These are phyloP conservation scores for Globisporangium abappressorium DNA, from an alignment of 352 stramenopile species.

Conservation along the genomic window DNA sequence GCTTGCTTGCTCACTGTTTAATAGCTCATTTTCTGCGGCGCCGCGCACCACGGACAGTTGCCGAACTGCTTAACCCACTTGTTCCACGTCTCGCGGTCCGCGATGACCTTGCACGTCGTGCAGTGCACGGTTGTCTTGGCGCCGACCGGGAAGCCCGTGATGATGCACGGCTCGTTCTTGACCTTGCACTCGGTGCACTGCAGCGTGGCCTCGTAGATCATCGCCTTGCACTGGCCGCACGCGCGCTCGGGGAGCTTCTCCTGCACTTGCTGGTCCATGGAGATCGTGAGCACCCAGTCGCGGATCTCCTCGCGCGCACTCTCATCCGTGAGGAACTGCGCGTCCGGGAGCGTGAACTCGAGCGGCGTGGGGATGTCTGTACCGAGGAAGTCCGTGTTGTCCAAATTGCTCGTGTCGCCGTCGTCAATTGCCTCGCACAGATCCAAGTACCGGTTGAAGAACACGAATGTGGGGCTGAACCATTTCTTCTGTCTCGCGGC, in stretches of 20 bases:
- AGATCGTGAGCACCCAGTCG: slow-evolving; percentile 94
- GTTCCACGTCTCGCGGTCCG: slow-evolving; percentile 85
- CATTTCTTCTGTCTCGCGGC: slow-evolving; percentile 85
- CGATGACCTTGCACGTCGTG: slow-evolving; percentile 86
- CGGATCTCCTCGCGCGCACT: slow-evolving; percentile 90
- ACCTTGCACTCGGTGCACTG: slow-evolving; percentile 79
- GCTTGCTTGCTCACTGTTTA: slow-evolving; percentile 17
- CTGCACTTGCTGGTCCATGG: slow-evolving; percentile 94
- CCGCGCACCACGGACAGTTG: slow-evolving; percentile 74
- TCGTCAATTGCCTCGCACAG: slow-evolving; percentile 94
- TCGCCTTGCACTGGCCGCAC: slow-evolving; percentile 74
- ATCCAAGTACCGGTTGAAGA: slow-evolving; percentile 95
- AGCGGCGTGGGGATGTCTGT: slow-evolving; percentile 89
- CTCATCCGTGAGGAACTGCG: slow-evolving; percentile 81
- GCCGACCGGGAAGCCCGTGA: slow-evolving; percentile 89
- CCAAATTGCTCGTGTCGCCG: slow-evolving; percentile 71
- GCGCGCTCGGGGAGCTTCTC: slow-evolving; percentile 82
- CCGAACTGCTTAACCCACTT: slow-evolving; percentile 88
- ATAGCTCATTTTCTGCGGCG: slow-evolving; percentile 86
- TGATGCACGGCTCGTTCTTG: slow-evolving; percentile 80
- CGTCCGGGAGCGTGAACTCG: slow-evolving; percentile 70
- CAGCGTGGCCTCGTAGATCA: slow-evolving; percentile 86
- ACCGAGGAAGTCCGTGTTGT: slow-evolving; percentile 93
- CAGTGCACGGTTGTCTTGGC: slow-evolving; percentile 87
- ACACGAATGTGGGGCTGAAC: slow-evolving; percentile 92